phyloP scores from a whole-genome alignment of 1,284 basidiomycete species.

The Ganoderma resinaceum region DNA sequence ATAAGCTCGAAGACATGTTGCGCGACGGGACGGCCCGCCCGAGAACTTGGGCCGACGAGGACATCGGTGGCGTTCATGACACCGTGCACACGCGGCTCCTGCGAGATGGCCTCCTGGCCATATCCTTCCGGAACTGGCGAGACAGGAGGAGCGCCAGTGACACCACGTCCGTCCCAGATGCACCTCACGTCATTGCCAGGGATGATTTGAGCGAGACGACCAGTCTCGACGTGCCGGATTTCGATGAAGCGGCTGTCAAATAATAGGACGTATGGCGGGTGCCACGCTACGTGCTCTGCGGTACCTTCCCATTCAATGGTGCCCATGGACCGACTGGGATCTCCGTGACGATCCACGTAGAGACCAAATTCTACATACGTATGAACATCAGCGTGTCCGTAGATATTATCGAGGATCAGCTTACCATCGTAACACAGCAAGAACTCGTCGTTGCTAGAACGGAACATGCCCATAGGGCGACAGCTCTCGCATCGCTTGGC shows the following conservation, averaged over 20 bases:
- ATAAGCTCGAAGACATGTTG: constrained; percentile 86
- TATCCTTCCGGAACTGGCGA: constrained; percentile 49
- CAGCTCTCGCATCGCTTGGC: constrained; percentile 84
- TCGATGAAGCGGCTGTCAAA: constrained; percentile 95
- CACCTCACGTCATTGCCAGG: constrained; percentile 83
- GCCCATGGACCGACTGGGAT: constrained; percentile 74
- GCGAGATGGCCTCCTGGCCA: constrained; percentile 55
- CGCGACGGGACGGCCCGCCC: constrained; percentile 51
- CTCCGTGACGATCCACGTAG: constrained; percentile 89
- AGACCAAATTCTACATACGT: constrained; percentile 83
- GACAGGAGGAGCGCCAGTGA: constrained; percentile 45
- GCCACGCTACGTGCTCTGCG: constrained; percentile 87
- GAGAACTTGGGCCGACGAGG: constrained; percentile 41
- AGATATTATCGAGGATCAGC: constrained; percentile 25
- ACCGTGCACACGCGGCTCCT: constrained; percentile 77
- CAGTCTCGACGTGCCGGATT: constrained; percentile 86
- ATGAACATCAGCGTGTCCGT: background rate
- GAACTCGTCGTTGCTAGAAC: constrained; percentile 88
- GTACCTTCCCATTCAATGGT: constrained; percentile 97
- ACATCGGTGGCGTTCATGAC: constrained; percentile 71
- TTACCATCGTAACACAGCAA: constrained; percentile 91
- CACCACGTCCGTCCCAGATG: constrained; percentile 85
- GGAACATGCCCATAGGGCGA: constrained; percentile 92
- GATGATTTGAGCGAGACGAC: constrained; percentile 90
- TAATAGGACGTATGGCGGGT: constrained; percentile 89